Conservation (phyloP, 2,329 filamentous ascomycete species). For the Diaporthe eres region DNA sequence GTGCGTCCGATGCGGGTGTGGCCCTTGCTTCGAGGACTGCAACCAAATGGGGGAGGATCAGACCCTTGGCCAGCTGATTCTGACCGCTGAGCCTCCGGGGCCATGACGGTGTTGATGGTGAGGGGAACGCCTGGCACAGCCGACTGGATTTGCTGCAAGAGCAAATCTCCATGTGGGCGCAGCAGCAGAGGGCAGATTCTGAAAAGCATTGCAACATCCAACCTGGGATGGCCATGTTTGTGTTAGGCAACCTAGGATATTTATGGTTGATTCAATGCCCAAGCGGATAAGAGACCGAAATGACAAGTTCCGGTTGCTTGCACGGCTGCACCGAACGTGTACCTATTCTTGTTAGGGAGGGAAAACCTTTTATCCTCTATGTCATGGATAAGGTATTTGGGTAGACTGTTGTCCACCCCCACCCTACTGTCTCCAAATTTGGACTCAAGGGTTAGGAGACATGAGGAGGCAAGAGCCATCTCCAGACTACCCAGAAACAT, state of each 20-base stretch:
- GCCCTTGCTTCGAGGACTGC: not conserved
- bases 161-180: not conserved
- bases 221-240: constrained; percentile 10
- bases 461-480: not conserved
- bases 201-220: not conserved
- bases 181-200: not conserved
- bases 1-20: not conserved
- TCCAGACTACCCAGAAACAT: not conserved
- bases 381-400: too few relatives aligned
- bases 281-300: constrained; percentile 17
- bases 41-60: constrained; percentile 1
- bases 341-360: not conserved
- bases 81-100: constrained; percentile 9
- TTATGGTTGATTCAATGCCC: not conserved
- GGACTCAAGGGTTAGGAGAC: not conserved
- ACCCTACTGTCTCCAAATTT: not conserved
- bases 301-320: not conserved
- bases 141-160: constrained; percentile 9
- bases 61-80: constrained; percentile 29
- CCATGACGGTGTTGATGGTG: not conserved
- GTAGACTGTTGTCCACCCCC: not conserved
- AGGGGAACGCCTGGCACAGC: constrained; percentile 22
- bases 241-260: constrained; percentile 10
- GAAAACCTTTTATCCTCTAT: not conserved
- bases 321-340: not conserved